Evolutionary conservation across 148 eudicot genomes (phyloP), one percentile per base, ranked within the genome.

Genomic region (Pharnaceum exiguum): DNA sequence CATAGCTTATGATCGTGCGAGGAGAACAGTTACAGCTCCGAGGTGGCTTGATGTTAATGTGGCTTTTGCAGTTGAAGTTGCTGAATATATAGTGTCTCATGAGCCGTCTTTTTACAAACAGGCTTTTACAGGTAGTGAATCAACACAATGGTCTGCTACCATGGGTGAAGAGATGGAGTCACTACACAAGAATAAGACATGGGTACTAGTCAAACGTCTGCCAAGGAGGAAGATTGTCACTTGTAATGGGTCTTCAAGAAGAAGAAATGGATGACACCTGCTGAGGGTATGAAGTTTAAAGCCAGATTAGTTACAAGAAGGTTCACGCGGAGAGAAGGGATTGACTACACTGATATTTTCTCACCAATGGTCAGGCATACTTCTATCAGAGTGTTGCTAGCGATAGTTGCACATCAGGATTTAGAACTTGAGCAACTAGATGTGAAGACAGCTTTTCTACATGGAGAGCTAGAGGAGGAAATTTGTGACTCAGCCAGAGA

Each of bases 111-210:
- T 16, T 2, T 37, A 3, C 12, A 37, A 37, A 2, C 15, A 37
- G 12, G 42, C 42, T 10, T 9, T 37, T 3, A 9, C 42, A 2
- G 2, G 7, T 37, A 3, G 2, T 4, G 3, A 37, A 3, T 37
- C 5, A 9, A 16, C 10, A 2, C 10, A 37, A 3, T 37, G 40
- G 47, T 21, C 46, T 4, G 7, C 10, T 27, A 55, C 61, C 6
- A 52, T 60, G 72, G 18, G 46, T 12, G 60, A 69, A 16, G 65
- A 67, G 28, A 59, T 51, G 51, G 71, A 59, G 8, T 60, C 54
- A 3, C 45, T 68, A n/a, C 43, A 17, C 9, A 59, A 68, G 31
- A 68, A 53, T 57, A 37, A 23, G n/a, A 70, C 74, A 18, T 70
- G 68, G 63, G 63, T 43, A 1, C 16, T 54, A 21, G 49, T 60